A percentile compares a stretch with the other conserved stretches of the same genome.
Conservation (phyloP, 306 rosid genomes). For the Acacia melanoxylon region DNA sequence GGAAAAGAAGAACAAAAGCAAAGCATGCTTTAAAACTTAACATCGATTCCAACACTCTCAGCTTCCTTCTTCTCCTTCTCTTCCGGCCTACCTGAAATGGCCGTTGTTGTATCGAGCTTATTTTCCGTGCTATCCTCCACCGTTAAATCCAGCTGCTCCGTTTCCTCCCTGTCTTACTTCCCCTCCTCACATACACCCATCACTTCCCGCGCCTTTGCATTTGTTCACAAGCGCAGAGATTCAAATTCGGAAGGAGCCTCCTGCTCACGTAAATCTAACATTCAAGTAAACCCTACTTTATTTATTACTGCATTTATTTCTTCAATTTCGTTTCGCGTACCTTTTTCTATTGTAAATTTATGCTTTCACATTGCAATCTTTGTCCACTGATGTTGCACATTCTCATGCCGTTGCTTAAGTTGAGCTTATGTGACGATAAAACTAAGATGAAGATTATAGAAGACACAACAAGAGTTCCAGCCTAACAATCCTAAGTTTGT, state of each 20-base stretch:
- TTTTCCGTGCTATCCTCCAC: slow-evolving; percentile 59
- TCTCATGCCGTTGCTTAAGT: not conserved
- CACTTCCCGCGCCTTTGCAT: slow-evolving; percentile 27
- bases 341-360: not conserved
- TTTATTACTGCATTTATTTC: not conserved
- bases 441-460: not conserved
- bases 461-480: not conserved
- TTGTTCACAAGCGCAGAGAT: slow-evolving; percentile 31
- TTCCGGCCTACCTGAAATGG: slow-evolving; percentile 44
- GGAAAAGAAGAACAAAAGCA: not conserved
- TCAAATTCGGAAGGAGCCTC: slow-evolving; percentile 32
- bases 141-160: slow-evolving; percentile 48
- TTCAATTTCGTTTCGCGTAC: not conserved
- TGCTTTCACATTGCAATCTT: not conserved
- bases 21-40: not conserved
- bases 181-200: slow-evolving; percentile 32
- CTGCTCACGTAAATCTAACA: slow-evolving; percentile 32
- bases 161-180: slow-evolving; percentile 32
- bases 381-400: not conserved
- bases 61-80: not conserved
- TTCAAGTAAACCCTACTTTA: slow-evolving; percentile 31
- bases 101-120: slow-evolving; percentile 61
- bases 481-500: slow-evolving; percentile 3
- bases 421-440: not conserved
- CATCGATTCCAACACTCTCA: not conserved